Base-by-base conservation (phyloP, 805 yeast species). In the Pichia rugopelliculosa region DNA sequence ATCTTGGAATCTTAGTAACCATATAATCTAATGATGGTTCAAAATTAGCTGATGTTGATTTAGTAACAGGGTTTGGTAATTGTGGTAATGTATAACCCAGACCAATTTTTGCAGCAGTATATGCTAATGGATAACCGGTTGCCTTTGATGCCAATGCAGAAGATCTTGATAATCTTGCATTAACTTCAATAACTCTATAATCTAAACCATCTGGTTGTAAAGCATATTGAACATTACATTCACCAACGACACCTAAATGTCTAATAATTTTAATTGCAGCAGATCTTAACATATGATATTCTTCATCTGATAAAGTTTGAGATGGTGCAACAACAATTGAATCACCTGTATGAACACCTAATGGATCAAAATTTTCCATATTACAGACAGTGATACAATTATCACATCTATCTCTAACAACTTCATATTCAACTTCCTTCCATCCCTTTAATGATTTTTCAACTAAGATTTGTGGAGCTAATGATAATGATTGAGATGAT, bases 361-460 rank as follows among this genome's bases (percentile, higher is more conserved):
- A 79, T 39, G 99, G 99, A 70, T 91, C 99, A 59, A 91, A 91
- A 74, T 91, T 91, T 73, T 91, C 99, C 99, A 91, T 91, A 71
- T 91, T 91, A 77, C 99, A 91, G 46, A 91, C 99, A 39, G 99
- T 91, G 66, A 91, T 91, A 77, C 99, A 91, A 78, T 91, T 91
- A 57, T 84, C 96, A 48, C 85, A 93, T 55, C 93, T 79, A 73
- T 91, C 99, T 65, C 99, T 84, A 48, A 91, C 98, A 55, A 91
- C 99, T 74, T 91, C 99, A 68, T 91, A 91, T 71, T 91, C 99
- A 53, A 91, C 95, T 71, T 91, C 99, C 69, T 91, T 91, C 99
- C 99, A 91, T 55, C 99, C 99, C 74, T 90, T 91, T 71, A 91
- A 75, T 6, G 98, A 91, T 75, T 86, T 90, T 71, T 91, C 99